These are phyloP conservation scores for Pseudonitzschia delicatissima DNA, from an alignment of 108 stramenopile species.

Conservation along the genomic window DNA sequence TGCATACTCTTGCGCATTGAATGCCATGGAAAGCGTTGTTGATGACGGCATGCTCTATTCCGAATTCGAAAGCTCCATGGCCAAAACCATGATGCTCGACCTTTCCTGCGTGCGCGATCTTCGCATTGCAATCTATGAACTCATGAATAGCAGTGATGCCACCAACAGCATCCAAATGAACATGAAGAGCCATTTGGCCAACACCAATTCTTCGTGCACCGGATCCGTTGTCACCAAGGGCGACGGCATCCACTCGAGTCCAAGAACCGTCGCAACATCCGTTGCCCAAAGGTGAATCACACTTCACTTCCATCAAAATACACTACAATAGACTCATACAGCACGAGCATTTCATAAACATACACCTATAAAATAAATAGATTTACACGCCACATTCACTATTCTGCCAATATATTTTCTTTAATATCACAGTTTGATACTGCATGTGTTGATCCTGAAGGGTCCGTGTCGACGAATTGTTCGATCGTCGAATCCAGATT, in stretches of 20 bases:
- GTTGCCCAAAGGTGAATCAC: neutral
- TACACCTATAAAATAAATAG: too few relatives aligned
- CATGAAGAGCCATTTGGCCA: neutral
- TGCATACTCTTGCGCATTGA: conserved; percentile 34
- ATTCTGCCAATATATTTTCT: too few relatives aligned
- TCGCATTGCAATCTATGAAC: conserved; percentile 30
- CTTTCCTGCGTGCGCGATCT: conserved; percentile 1
- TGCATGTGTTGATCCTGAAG: too few relatives aligned
- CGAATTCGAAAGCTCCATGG: conserved; percentile 14
- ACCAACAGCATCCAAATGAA: neutral
- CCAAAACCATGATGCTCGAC: conserved; percentile 6
- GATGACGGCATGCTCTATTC: conserved; percentile 9
- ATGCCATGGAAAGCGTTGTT: conserved; percentile 27
- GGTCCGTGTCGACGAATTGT: too few relatives aligned
- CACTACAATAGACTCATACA: neutral
- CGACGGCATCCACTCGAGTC: conserved; percentile 5
- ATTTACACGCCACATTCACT: too few relatives aligned
- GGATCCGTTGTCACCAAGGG: neutral
- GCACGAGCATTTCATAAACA: neutral
- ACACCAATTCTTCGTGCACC: neutral
- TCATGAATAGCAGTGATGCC: conserved; percentile 19
- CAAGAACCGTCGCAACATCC: conserved; percentile 6
- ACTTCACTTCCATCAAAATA: neutral
- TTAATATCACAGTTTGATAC: too few relatives aligned
- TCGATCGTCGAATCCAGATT: too few relatives aligned